Evolutionary conservation across 441 rosid species (phyloP).

Genomic region (Gossypium gossypioides): DNA sequence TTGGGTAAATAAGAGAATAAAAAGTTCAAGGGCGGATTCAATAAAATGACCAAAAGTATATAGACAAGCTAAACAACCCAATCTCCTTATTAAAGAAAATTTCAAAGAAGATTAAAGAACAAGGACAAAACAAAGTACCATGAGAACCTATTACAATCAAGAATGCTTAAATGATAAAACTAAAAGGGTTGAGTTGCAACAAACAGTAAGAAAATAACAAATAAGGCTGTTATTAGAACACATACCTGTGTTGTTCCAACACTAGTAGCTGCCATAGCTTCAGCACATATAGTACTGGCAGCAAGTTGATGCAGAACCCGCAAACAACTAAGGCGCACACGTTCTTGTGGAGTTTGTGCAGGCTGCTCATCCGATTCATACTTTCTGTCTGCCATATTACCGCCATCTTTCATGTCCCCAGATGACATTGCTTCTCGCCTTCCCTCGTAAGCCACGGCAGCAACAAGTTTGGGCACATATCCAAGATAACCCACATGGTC

Average conservation of each 20-base stretch:
- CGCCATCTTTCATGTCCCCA: conserved; percentile 46
- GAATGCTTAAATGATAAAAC: neutral
- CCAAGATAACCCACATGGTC: conserved; percentile 99
- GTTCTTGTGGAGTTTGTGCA: conserved; percentile 88
- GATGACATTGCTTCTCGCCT: conserved; percentile 91
- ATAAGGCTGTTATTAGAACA: neutral
- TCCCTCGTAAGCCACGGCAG: conserved; percentile 94
- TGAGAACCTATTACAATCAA: neutral
- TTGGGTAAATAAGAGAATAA: conserved; percentile 7
- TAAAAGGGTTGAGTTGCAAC: neutral
- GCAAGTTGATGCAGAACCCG: conserved; percentile 99
- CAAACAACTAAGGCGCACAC: conserved; percentile 95
- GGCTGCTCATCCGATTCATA: conserved; percentile 56
- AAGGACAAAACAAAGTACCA: neutral
- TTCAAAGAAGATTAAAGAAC: neutral
- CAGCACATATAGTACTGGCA: conserved; percentile 91
- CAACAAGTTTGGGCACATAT: conserved; percentile 91
- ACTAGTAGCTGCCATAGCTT: conserved; percentile 99
- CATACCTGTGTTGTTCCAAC: conserved; percentile 87
- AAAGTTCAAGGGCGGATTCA: conserved; percentile 12
- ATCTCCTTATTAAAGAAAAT: neutral
- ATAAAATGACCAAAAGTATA: neutral
- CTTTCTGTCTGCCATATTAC: conserved; percentile 29
- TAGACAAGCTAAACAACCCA: conserved; percentile 2
- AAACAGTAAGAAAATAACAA: conserved; percentile 3